Base-by-base conservation (phyloP, 2,329 filamentous ascomycete genomes). In the Fusarium foetens region DNA sequence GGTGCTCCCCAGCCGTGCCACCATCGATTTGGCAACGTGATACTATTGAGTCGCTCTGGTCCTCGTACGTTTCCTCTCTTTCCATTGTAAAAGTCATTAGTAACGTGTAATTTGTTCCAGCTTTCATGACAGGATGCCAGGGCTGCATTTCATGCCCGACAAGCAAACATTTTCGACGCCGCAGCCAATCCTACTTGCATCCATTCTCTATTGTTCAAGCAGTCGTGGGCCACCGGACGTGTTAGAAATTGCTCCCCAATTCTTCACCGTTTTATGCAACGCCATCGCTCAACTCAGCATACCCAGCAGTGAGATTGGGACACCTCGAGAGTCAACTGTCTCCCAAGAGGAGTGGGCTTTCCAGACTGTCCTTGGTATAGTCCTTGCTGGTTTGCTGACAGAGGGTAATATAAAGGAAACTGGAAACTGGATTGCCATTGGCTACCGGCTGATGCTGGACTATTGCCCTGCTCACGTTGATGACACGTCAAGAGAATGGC, bases 381-480 rank as follows among this genome's bases (percentile, higher is more conserved):
- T 66, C 1, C 62, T 66, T 0, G 53, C 64, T 3, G 64, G 64
- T 1, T 42, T 66, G 6, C 6, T 66, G 1, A 66, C 64, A 1
- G 62, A 66, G 5, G 64, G 64, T 0, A 66, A 66, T 2, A 60
- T 66, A 0, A 48, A 64, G 3, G 64, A 66, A 16, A 66, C 62
- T 2, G 64, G 62, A 1, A 66, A 66, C n/a, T 66, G 64, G 64
- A 66, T 66, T 13, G 55, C 64, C 6, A 29, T 66, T 17, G 64
- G 64, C 2, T 66, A 66, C 4, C 57, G 64, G 6, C 25, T 66
- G 0, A 66, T 66, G 64, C 45, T 66, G 3, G 62, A 66, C 16
- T 66, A 66, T 16, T 66, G 64, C 21, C 62, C 62, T 3, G 64
- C 62, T 6, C 62, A 66, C 16, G 62, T 52, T 11, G 64, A 66